Conservation (phyloP, 106 monocot genomes). For the Dendrobium nobile region DNA sequence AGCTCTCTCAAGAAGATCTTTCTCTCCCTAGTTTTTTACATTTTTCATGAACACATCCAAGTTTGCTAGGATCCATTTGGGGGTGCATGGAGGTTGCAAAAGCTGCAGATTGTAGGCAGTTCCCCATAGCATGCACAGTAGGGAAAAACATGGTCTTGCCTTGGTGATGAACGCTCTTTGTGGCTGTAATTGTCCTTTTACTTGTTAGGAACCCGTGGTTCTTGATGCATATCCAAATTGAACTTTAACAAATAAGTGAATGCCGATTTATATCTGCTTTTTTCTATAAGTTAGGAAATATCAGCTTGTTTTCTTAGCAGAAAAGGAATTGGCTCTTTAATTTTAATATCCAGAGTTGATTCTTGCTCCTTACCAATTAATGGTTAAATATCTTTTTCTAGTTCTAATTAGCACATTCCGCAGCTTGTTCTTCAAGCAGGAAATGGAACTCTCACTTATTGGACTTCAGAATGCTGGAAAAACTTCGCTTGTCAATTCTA, state of each 20-base stretch:
- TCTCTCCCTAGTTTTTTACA: no score
- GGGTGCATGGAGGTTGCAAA: no score
- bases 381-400: background rate
- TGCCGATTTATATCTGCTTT: background rate
- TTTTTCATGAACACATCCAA: no score
- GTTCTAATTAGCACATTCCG: constrained; percentile 10
- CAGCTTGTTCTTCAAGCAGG: constrained; percentile 96
- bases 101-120: background rate
- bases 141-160: background rate
- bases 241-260: background rate
- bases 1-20: no score
- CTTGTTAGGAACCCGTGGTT: background rate
- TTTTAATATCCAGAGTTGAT: background rate
- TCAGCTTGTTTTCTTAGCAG: background rate
- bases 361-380: background rate
- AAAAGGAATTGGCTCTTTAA: background rate
- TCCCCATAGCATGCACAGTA: background rate
- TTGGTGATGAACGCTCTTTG: background rate
- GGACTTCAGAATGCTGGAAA: constrained; percentile 99
- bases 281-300: background rate
- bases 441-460: constrained; percentile 95
- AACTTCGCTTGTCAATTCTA: constrained; percentile 91
- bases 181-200: background rate
- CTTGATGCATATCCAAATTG: background rate
- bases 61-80: no score